Conservation (phyloP, 352 stramenopile species). For the Pelagophyceae sp. region DNA sequence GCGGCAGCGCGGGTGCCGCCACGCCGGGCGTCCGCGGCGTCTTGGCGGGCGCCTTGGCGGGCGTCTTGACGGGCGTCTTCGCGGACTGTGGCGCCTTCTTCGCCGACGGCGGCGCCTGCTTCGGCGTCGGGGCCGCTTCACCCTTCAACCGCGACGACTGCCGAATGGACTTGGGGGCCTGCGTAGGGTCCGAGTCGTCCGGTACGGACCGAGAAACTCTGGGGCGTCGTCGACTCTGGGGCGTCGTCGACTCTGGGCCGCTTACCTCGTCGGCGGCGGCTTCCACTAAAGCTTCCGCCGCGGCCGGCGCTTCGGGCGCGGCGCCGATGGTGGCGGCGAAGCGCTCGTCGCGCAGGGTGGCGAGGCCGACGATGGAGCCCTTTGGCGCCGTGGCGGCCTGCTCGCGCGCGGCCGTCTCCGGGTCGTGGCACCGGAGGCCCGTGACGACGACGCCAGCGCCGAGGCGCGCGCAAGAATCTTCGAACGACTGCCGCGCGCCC, state of each 20-base stretch:
- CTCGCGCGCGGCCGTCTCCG: conserved; percentile 3
- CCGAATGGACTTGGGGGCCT: too few species aligned
- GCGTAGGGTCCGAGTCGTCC: too few species aligned
- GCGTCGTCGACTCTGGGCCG: too few species aligned
- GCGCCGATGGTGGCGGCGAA: neutral
- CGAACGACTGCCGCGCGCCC: neutral
- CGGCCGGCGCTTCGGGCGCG: neutral
- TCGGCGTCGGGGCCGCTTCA: too few species aligned
- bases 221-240: too few species aligned
- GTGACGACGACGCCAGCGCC: neutral
- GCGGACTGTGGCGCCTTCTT: neutral
- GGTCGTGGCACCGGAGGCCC: conserved; percentile 5
- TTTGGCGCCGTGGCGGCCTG: neutral
- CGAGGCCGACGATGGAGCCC: neutral
- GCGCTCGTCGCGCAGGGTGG: neutral
- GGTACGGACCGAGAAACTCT: too few species aligned
- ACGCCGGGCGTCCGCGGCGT: neutral
- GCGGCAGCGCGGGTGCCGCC: neutral
- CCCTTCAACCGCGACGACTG: too few species aligned
- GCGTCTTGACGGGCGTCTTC: neutral
- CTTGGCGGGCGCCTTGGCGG: neutral
- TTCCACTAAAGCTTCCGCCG: too few species aligned
- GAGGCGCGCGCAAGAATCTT: neutral
- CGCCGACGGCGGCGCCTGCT: neutral
- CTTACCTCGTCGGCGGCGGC: too few species aligned